These are phyloP conservation scores for Viola pubescens DNA, from an alignment of 441 rosid genomes.

Conservation along the genomic window DNA sequence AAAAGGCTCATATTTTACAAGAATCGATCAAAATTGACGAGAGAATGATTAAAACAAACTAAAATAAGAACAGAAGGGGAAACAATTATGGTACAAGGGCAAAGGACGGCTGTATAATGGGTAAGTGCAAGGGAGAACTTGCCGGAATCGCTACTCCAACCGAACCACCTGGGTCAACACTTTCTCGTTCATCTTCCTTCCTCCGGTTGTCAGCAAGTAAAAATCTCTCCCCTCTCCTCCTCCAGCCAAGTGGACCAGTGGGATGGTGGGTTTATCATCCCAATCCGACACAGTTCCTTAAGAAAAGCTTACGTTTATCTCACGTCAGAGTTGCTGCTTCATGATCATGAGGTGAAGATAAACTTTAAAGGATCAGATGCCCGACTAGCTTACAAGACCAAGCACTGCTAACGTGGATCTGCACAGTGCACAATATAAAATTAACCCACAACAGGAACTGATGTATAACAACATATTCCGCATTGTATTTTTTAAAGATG, in stretches of 20 bases:
- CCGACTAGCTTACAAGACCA: conserved; percentile 51
- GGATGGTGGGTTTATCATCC: not conserved
- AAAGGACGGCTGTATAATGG: too few relatives aligned
- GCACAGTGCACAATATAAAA: conserved; percentile 18
- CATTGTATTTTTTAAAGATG: too few relatives aligned
- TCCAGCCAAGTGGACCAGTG: not conserved
- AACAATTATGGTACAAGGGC: too few relatives aligned
- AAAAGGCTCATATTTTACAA: too few relatives aligned
- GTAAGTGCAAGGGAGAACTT: too few relatives aligned
- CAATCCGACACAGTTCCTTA: too few relatives aligned
- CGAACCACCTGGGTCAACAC: too few relatives aligned
- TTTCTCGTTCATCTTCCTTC: not conserved
- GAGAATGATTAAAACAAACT: too few relatives aligned
- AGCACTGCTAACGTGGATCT: conserved; percentile 66
- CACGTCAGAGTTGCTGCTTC: conserved; percentile 35
- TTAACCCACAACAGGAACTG: not conserved
- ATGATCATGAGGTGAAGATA: conserved; percentile 45
- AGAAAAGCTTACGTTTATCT: conserved; percentile 4
- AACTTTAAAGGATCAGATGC: conserved; percentile 37
- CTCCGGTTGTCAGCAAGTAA: not conserved
- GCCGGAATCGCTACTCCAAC: too few relatives aligned
- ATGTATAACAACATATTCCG: not conserved
- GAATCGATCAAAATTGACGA: too few relatives aligned
- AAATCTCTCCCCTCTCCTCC: not conserved
- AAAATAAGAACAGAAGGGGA: too few relatives aligned